Percentiles rank a stretch among this genome's conserved stretches.
Evolutionary conservation across 1,284 basidiomycete species (phyloP).

Genomic region (Acaromyces ingoldii): DNA sequence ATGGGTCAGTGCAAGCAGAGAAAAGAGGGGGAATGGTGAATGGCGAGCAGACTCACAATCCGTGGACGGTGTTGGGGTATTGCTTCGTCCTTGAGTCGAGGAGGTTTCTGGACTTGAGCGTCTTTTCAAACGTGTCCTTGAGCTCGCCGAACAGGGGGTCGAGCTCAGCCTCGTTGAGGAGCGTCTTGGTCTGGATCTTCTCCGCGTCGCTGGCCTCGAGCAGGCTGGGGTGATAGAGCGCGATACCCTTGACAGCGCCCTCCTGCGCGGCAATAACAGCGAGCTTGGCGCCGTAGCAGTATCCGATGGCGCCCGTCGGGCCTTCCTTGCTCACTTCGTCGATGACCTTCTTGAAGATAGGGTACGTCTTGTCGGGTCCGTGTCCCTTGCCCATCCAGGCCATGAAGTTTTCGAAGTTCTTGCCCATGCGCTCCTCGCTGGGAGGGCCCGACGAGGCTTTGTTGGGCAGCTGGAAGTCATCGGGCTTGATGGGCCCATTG

Average conservation of each 20-base stretch:
- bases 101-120: slow-evolving; percentile 12
- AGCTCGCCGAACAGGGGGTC: slow-evolving; percentile 14
- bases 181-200: slow-evolving; percentile 9
- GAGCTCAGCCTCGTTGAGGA: slow-evolving; percentile 16
- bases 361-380: slow-evolving; percentile 11
- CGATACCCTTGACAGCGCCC: slow-evolving; percentile 1
- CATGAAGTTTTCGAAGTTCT: slow-evolving; percentile 12
- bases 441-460: slow-evolving; percentile 9
- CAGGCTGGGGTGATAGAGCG: slow-evolving; percentile 13
- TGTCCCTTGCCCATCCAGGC: slow-evolving; percentile 16
- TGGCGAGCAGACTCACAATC: too few species aligned
- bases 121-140: slow-evolving; percentile 12
- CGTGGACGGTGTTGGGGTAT: slow-evolving; percentile 18
- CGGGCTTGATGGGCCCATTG: slow-evolving; percentile 12
- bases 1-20: too few species aligned
- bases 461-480: slow-evolving; percentile 5
- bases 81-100: slow-evolving; percentile 9
- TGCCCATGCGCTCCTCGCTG: slow-evolving; percentile 9
- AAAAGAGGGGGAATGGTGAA: too few species aligned
- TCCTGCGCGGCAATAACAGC: slow-evolving; percentile 6
- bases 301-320: slow-evolving; percentile 11
- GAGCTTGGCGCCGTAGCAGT: slow-evolving; percentile 19
- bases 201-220: slow-evolving; percentile 10
- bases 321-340: slow-evolving; percentile 14
- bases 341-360: slow-evolving; percentile 8